phyloP scores from a whole-genome alignment of 2,329 filamentous ascomycete genomes.

The Phialocephala sp. region DNA sequence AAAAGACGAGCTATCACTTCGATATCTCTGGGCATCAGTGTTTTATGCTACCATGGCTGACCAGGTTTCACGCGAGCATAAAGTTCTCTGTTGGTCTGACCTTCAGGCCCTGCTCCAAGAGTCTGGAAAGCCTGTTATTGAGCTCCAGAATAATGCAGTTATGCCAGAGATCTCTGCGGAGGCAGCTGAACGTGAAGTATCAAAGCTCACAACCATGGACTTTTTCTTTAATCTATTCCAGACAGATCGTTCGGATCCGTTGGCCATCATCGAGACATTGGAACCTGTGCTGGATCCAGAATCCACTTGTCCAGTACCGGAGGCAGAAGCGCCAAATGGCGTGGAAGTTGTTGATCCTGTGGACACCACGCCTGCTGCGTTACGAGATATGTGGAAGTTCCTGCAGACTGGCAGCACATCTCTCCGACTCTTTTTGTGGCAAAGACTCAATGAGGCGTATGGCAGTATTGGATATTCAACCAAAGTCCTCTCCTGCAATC shows the following conservation, averaged over 20 bases:
- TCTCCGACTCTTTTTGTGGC: constrained; percentile 86
- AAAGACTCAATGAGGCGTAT: constrained; percentile 88
- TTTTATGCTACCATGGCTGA: constrained; percentile 64
- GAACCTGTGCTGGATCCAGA: constrained; percentile 87
- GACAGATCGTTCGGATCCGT: constrained; percentile 78
- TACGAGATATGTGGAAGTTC: constrained; percentile 85
- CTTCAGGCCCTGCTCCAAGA: constrained; percentile 59
- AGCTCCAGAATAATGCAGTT: constrained; percentile 81
- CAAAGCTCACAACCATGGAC: constrained; percentile 92
- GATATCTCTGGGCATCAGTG: constrained; percentile 71
- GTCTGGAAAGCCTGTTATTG: constrained; percentile 56
- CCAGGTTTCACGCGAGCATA: constrained; percentile 61
- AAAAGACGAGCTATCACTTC: constrained; percentile 53
- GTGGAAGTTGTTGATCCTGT: constrained; percentile 25
- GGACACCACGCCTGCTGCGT: constrained; percentile 44
- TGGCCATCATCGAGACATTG: constrained; percentile 85
- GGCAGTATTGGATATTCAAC: constrained; percentile 81
- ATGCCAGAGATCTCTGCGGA: constrained; percentile 85
- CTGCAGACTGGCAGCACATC: constrained; percentile 81
- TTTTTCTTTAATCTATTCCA: constrained; percentile 93
- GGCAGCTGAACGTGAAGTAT: constrained; percentile 90
- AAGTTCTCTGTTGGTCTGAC: constrained; percentile 67
- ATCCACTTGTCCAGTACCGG: constrained; percentile 51
- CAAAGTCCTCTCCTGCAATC: constrained; percentile 85
- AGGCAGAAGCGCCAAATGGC: constrained; percentile 26